phyloP scores from a whole-genome alignment of 1,139 yeast genomes.

The Suhomyces wounanorum region DNA sequence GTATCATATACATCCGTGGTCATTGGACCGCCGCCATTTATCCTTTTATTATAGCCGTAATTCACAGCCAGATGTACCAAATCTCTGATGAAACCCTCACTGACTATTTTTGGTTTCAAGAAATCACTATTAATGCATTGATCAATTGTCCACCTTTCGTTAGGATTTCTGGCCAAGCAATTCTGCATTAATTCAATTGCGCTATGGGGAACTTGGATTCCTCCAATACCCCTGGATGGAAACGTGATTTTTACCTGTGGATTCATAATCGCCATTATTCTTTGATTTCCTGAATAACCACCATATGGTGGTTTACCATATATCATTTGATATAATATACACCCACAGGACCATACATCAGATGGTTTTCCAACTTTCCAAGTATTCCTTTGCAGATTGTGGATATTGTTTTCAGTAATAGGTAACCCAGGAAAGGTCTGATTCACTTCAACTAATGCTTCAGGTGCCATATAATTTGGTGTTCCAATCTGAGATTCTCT shows the following conservation, averaged over 20 bases:
- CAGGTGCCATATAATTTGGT: constrained; percentile 98
- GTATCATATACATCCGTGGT: constrained; percentile 44
- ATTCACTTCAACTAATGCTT: constrained; percentile 72
- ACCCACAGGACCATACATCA: constrained; percentile 98
- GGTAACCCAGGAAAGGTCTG: constrained; percentile 33
- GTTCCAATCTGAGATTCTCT: constrained; percentile 94
- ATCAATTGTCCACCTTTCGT: constrained; percentile 63
- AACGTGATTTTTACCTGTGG: constrained; percentile 78
- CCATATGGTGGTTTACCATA: constrained; percentile 95
- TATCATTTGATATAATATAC: constrained; percentile 92
- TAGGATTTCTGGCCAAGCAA: constrained; percentile 75
- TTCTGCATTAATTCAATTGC: constrained; percentile 71
- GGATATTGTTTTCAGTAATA: constrained; percentile 6
- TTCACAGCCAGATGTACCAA: constrained; percentile 75
- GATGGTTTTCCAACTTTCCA: constrained; percentile 96
- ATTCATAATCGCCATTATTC: constrained; percentile 83
- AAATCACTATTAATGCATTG: constrained; percentile 61
- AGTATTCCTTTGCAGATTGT: constrained; percentile 37
- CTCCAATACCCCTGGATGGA: constrained; percentile 64
- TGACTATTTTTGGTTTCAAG: constrained; percentile 72
- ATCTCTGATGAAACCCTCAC: constrained; percentile 65
- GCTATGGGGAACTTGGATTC: constrained; percentile 64
- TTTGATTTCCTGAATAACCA: constrained; percentile 71
- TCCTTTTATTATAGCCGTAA: constrained; percentile 54
- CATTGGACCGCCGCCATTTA: constrained; percentile 36